These are phyloP conservation scores for Waltergamsia citrina DNA, from an alignment of 2,329 filamentous ascomycete genomes.

Conservation along the genomic window DNA sequence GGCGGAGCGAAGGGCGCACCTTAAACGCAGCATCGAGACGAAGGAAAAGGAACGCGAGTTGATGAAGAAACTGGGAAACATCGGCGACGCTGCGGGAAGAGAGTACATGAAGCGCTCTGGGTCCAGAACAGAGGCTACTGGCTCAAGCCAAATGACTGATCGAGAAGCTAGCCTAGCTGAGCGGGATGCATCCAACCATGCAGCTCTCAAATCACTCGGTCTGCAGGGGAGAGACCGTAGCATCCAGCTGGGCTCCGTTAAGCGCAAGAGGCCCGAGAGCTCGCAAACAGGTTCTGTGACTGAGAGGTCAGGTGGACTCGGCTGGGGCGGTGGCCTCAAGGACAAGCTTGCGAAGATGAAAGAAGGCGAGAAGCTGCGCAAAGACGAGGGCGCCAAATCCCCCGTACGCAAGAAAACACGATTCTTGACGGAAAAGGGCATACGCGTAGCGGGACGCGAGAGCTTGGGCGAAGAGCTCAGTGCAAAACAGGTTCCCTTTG, in stretches of 20 bases:
- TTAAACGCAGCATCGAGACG: conserved; percentile 54
- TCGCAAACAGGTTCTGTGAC: conserved; percentile 22
- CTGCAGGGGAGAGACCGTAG: conserved; percentile 25
- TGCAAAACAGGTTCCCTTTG: conserved; percentile 22
- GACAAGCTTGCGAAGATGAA: conserved; percentile 53
- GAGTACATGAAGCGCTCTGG: conserved; percentile 55
- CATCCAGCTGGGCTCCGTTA: conserved; percentile 49
- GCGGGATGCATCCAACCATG: conserved; percentile 14
- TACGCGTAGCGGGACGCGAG: conserved; percentile 67
- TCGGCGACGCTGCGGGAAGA: conserved; percentile 56
- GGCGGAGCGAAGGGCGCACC: conserved; percentile 53
- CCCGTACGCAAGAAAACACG: conserved; percentile 64
- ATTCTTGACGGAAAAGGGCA: conserved; percentile 71
- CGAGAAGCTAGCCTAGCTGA: conserved; percentile 2
- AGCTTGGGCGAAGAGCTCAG: conserved; percentile 50
- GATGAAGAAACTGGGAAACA: conserved; percentile 54
- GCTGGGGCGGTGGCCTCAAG: conserved; percentile 47
- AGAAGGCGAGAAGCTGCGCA: conserved; percentile 42
- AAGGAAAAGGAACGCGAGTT: conserved; percentile 67
- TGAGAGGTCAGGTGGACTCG: conserved; percentile 23
- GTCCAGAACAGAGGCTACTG: conserved; percentile 6
- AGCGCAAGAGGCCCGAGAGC: conserved; percentile 50
- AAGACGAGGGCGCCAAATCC: conserved; percentile 12
- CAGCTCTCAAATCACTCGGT: conserved; percentile 30
- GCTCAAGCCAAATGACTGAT: conserved; percentile 3